A percentile compares a stretch with the other conserved stretches of the same genome.
phyloP scores from a whole-genome alignment of 169 alveolate genomes.

The Plasmodium billcollinsi region DNA sequence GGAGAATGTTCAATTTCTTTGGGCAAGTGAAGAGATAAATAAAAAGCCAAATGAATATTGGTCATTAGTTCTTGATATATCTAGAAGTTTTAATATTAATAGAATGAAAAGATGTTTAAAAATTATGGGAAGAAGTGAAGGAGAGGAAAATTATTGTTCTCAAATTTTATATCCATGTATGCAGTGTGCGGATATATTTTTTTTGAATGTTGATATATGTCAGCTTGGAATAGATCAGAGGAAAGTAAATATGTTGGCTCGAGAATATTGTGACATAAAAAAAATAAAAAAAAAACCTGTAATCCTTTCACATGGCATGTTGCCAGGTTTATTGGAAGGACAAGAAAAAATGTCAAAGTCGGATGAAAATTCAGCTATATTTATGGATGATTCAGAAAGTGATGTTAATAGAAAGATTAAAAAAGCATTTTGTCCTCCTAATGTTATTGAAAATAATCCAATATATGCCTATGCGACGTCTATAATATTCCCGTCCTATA shows the following conservation, averaged over 20 bases:
- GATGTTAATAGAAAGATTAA: conserved; percentile 96
- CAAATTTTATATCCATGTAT: conserved; percentile 96
- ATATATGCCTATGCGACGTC: conserved; percentile 92
- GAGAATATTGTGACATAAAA: conserved; percentile 92
- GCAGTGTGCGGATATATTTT: conserved; percentile 99
- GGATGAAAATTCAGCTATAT: conserved; percentile 96
- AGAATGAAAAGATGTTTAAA: conserved; percentile 98
- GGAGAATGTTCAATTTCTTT: conserved; percentile 95
- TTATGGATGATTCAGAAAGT: conserved; percentile 97
- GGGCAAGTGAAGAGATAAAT: conserved; percentile 99
- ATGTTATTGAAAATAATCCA: conserved; percentile 94
- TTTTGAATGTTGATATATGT: conserved; percentile 98
- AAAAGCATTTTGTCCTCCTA: conserved; percentile 97
- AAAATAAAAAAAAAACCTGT: conserved; percentile 91
- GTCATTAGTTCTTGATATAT: conserved; percentile 96
- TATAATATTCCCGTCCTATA: conserved; percentile 89
- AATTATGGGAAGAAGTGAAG: conserved; percentile 99
- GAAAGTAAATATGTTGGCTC: conserved; percentile 99
- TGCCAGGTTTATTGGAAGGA: conserved; percentile 97
- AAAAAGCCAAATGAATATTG: conserved; percentile 96
- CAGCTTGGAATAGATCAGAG: conserved; percentile 99
- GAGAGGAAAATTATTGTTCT: conserved; percentile 95
- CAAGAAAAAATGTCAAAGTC: conserved; percentile 98
- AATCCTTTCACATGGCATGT: conserved; percentile 96
- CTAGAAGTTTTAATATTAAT: conserved; percentile 92